A percentile compares a stretch with the other conserved stretches of the same genome.
Evolutionary conservation across 768 basidiomycete species (phyloP).

Genomic region (Tephrocybe sp.): DNA sequence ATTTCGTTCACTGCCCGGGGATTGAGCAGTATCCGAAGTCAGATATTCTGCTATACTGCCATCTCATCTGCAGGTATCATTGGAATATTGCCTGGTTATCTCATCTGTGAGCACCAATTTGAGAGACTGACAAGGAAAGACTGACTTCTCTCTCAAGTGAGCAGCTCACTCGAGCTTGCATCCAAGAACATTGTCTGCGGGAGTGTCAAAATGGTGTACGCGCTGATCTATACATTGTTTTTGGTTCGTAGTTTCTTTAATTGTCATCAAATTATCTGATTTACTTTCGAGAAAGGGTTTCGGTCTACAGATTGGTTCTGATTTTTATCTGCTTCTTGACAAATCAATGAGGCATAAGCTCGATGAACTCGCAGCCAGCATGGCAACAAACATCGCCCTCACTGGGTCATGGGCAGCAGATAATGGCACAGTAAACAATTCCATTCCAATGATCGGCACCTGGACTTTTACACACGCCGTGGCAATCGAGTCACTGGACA

Average conservation of each 20-base stretch:
- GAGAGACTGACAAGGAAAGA: too few relatives aligned
- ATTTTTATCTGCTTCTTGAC: slow-evolving; percentile 76
- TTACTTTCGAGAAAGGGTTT: slow-evolving; percentile 50
- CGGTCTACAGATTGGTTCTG: slow-evolving; percentile 81
- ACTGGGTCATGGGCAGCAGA: slow-evolving; percentile 72
- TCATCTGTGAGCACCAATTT: slow-evolving; percentile 60
- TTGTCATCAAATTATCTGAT: neutral
- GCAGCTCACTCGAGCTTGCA: slow-evolving; percentile 79
- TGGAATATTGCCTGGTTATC: slow-evolving; percentile 86
- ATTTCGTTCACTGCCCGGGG: slow-evolving; percentile 83
- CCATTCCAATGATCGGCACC: slow-evolving; percentile 52
- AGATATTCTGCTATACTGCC: slow-evolving; percentile 89
- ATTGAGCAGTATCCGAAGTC: slow-evolving; percentile 72
- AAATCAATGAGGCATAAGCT: slow-evolving; percentile 51
- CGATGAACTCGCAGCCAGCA: slow-evolving; percentile 48
- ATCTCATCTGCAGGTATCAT: slow-evolving; percentile 88
- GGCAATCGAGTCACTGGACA: slow-evolving; percentile 42
- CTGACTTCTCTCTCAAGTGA: slow-evolving; percentile 42
- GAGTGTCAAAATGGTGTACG: slow-evolving; percentile 86
- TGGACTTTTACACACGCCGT: slow-evolving; percentile 66
- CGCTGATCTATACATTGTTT: slow-evolving; percentile 85
- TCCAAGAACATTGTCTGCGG: slow-evolving; percentile 86
- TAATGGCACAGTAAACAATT: slow-evolving; percentile 40
- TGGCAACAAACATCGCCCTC: slow-evolving; percentile 50
- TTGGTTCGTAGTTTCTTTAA: slow-evolving; percentile 33